phyloP scores from a whole-genome alignment of 2,329 filamentous ascomycete genomes.

The Clonostachys chloroleuca region DNA sequence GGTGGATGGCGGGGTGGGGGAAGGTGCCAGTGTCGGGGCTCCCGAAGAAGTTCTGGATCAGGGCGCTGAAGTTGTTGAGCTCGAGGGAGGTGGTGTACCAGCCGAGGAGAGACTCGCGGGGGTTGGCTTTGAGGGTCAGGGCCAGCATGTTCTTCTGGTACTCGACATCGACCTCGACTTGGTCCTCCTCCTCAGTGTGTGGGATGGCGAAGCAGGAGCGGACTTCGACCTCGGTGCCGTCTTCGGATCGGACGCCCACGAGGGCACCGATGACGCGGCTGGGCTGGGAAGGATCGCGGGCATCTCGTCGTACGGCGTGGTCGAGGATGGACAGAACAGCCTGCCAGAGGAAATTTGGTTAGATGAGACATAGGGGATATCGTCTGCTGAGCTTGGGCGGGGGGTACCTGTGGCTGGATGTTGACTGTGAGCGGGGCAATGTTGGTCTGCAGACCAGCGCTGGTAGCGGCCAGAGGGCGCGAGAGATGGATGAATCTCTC shows the following conservation, averaged over 20 bases:
- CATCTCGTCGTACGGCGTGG: slow-evolving; percentile 86
- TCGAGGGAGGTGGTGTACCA: slow-evolving; percentile 98
- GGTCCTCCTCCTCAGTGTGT: slow-evolving; percentile 96
- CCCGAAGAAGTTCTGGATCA: slow-evolving; percentile 98
- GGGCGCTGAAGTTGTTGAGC: slow-evolving; percentile 95
- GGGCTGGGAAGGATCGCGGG: slow-evolving; percentile 65
- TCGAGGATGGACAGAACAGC: slow-evolving; percentile 78
- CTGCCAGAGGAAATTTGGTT: slow-evolving; percentile 22
- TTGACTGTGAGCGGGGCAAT: slow-evolving; percentile 90
- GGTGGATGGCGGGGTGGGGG: slow-evolving; percentile 94
- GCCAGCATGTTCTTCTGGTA: slow-evolving; percentile 99
- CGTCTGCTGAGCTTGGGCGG: slow-evolving; percentile 1
- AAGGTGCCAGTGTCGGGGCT: slow-evolving; percentile 95
- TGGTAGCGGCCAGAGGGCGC: slow-evolving; percentile 80
- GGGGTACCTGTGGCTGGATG: slow-evolving; percentile 86
- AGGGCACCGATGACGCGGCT: slow-evolving; percentile 96
- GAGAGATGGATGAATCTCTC: slow-evolving; percentile 93
- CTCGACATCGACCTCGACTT: slow-evolving; percentile 99
- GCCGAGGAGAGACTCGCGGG: slow-evolving; percentile 88
- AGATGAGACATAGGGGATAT: neutral
- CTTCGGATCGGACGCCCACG: slow-evolving; percentile 88
- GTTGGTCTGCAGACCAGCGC: slow-evolving; percentile 74
- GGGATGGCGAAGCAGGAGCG: slow-evolving; percentile 96
- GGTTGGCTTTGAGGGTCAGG: slow-evolving; percentile 88
- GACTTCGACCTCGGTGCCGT: slow-evolving; percentile 95